Conservation (phyloP, 306 rosid species). For the Prunus padus region DNA sequence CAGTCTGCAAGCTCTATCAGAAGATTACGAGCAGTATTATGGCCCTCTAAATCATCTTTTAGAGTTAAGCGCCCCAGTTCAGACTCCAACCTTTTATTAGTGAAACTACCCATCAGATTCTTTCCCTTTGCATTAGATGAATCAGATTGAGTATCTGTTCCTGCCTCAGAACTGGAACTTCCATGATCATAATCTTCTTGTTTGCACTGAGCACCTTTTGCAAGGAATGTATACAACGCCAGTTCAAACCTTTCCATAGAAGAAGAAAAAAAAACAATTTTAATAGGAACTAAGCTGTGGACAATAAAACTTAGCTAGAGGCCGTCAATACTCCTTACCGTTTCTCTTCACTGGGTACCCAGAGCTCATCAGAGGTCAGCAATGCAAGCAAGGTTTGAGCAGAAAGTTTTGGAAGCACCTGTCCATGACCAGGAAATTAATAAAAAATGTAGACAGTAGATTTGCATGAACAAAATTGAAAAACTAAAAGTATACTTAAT, state of each 20-base stretch:
- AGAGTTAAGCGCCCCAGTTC: constrained; percentile 55
- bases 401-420: constrained; percentile 97
- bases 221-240: constrained; percentile 72
- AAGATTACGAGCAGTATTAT: constrained; percentile 41
- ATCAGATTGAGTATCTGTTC: constrained; percentile 46
- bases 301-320: constrained; percentile 32
- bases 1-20: constrained; percentile 62
- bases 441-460: constrained; percentile 5
- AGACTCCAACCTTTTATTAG: constrained; percentile 56
- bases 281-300: constrained; percentile 23
- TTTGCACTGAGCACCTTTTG: constrained; percentile 63
- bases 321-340: constrained; percentile 47
- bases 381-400: constrained; percentile 82
- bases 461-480: constrained; percentile 2
- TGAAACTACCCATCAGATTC: constrained; percentile 40
- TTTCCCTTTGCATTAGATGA: constrained; percentile 53
- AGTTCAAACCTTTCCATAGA: constrained; percentile 65
- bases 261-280: constrained; percentile 23
- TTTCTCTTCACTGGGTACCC: constrained; percentile 89
- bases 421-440: constrained; percentile 12
- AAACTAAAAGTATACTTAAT: background rate
- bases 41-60: constrained; percentile 53
- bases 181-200: constrained; percentile 66
- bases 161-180: constrained; percentile 61
- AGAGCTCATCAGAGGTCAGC: constrained; percentile 79